phyloP scores from a whole-genome alignment of 1,284 basidiomycete species.

The Tylopilus sp. region DNA sequence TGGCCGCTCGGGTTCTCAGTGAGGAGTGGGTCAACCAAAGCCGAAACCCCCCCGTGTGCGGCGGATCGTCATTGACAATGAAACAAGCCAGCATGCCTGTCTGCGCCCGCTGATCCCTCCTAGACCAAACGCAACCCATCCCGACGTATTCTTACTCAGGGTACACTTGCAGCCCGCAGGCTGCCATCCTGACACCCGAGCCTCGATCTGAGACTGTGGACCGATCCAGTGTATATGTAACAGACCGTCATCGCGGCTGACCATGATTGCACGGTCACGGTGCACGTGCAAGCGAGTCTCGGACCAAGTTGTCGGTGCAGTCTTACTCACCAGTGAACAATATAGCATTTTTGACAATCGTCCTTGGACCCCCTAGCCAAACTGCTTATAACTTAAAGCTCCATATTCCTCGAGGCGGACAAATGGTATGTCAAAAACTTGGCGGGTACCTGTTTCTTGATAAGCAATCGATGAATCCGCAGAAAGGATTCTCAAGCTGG shows the following conservation, averaged over 20 bases:
- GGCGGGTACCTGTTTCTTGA: constrained; percentile 6
- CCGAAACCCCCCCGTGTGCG: too few relatives aligned
- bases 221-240: not conserved
- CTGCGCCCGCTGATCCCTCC: too few relatives aligned
- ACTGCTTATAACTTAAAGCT: not conserved
- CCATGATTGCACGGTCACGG: too few relatives aligned
- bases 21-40: too few relatives aligned
- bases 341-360: not conserved
- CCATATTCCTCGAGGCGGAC: constrained; percentile 1
- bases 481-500: not conserved
- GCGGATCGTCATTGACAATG: too few relatives aligned
- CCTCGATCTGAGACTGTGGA: constrained; percentile 5
- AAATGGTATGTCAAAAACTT: not conserved
- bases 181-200: not conserved
- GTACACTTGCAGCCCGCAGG: not conserved
- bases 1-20: too few relatives aligned
- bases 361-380: too few relatives aligned
- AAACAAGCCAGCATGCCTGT: too few relatives aligned
- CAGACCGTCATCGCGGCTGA: too few relatives aligned
- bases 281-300: not conserved
- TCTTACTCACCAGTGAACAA: not conserved
- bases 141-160: too few relatives aligned
- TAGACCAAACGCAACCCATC: too few relatives aligned
- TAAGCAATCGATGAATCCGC: not conserved
- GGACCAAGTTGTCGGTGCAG: not conserved